A percentile compares a stretch with the other conserved stretches of the same genome.
phyloP scores from a whole-genome alignment of 192 early-diverging fungal species.

The Backusella tuberculispora region DNA sequence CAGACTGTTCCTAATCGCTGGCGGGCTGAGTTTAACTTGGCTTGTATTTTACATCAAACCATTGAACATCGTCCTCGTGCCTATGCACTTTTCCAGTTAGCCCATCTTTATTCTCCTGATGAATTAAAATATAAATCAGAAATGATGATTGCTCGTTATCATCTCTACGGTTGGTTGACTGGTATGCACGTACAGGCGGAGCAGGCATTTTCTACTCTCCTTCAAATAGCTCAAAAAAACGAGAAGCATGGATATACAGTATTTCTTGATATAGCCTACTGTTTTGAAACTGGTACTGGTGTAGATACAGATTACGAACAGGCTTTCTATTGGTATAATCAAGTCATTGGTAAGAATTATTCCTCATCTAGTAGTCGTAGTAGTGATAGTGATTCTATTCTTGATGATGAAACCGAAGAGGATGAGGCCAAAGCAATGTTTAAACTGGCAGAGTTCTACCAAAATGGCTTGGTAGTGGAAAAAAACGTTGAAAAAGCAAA shows the following conservation, averaged over 20 bases:
- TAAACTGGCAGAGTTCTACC: constrained; percentile 37
- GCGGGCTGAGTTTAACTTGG: constrained; percentile 36
- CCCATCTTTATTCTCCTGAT: constrained; percentile 26
- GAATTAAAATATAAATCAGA: constrained; percentile 4
- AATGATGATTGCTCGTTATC: constrained; percentile 41
- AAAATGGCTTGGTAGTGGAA: constrained; percentile 24
- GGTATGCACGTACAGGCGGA: constrained; percentile 12
- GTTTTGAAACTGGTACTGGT: constrained; percentile 41
- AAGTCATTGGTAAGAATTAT: background rate
- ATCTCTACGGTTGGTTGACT: constrained; percentile 38
- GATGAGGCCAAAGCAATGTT: constrained; percentile 33
- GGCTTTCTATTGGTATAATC: constrained; percentile 36
- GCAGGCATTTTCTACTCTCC: constrained; percentile 21
- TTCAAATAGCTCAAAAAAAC: constrained; percentile 25
- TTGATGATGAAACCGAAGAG: constrained; percentile 38
- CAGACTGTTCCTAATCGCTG: constrained; percentile 1
- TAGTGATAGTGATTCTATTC: background rate
- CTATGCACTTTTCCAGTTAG: constrained; percentile 12
- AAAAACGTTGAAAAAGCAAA: constrained; percentile 29
- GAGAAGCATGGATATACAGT: constrained; percentile 20
- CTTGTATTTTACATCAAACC: constrained; percentile 34
- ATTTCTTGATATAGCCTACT: constrained; percentile 34
- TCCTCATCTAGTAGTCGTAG: background rate
- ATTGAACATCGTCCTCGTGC: constrained; percentile 20
- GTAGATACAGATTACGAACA: constrained; percentile 24